Evolutionary conservation across 2,329 filamentous ascomycete species (phyloP).

Genomic region (Fusarium paranaense): DNA sequence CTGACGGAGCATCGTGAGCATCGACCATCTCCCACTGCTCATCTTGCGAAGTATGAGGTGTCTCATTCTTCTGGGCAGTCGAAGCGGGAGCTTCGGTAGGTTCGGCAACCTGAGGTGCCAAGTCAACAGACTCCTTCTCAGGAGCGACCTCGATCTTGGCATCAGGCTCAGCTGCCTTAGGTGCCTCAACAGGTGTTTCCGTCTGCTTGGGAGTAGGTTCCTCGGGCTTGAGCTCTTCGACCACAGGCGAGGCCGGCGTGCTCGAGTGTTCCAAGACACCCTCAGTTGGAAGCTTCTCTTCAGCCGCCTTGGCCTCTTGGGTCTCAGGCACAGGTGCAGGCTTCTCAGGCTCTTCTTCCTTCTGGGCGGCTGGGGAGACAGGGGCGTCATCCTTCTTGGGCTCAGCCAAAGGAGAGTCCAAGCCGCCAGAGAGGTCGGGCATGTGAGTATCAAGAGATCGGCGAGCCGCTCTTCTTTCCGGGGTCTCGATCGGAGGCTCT

Average conservation of each 20-base stretch:
- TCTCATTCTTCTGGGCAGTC: conserved; percentile 7
- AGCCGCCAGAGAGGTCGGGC: conserved; percentile 32
- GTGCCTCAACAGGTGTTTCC: neutral
- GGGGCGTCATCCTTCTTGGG: neutral
- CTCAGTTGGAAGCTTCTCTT: conserved; percentile 1
- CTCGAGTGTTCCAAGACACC: neutral
- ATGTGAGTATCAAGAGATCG: conserved; percentile 36
- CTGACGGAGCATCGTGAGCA: conserved; percentile 9
- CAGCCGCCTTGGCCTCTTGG: neutral
- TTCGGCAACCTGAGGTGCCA: neutral
- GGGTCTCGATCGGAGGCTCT: conserved; percentile 20
- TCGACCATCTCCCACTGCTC: conserved; percentile 30
- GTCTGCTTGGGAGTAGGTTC: neutral
- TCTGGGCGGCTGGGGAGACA: neutral
- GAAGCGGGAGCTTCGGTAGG: neutral
- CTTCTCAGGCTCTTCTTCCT: conserved; percentile 6
- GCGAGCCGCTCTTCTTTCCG: conserved; percentile 12
- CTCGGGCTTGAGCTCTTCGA: neutral
- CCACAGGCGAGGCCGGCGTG: neutral
- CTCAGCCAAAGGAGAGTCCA: neutral
- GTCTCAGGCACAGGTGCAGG: neutral
- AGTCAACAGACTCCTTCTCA: neutral
- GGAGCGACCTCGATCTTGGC: neutral
- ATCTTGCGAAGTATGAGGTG: conserved; percentile 15
- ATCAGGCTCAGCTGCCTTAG: neutral